phyloP scores from a whole-genome alignment of 768 basidiomycete species.

The Mycena leptocephala region DNA sequence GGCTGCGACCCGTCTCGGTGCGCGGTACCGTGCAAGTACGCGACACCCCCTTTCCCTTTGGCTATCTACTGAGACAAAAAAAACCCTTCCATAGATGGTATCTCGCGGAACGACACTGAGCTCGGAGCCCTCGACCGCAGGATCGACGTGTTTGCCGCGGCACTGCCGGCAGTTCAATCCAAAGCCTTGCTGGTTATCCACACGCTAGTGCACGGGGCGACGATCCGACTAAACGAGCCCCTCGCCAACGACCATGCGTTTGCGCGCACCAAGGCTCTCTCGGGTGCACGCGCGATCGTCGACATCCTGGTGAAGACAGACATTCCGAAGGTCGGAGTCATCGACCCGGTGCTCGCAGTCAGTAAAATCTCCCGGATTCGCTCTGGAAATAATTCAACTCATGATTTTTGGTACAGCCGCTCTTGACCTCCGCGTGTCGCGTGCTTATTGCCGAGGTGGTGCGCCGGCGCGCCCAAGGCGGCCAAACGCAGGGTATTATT shows the following conservation, averaged over 20 bases:
- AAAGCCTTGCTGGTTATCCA: slow-evolving; percentile 42
- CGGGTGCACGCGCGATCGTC: slow-evolving; percentile 24
- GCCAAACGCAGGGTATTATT: not conserved
- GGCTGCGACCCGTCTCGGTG: slow-evolving; percentile 24
- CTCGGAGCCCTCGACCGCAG: slow-evolving; percentile 41
- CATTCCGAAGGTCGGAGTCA: slow-evolving; percentile 14
- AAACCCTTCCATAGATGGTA: not conserved
- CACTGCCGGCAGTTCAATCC: slow-evolving; percentile 18
- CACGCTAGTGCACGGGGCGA: slow-evolving; percentile 43
- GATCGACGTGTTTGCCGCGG: slow-evolving; percentile 11
- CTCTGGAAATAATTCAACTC: not conserved
- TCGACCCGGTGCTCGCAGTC: slow-evolving; percentile 34
- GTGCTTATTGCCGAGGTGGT: slow-evolving; percentile 2
- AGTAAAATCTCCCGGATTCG: not conserved
- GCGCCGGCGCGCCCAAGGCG: not conserved
- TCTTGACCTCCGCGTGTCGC: slow-evolving; percentile 16
- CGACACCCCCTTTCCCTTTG: not conserved
- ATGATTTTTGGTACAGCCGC: not conserved
- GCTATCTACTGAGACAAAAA: not conserved
- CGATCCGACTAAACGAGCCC: slow-evolving; percentile 44
- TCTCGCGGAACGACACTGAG: slow-evolving; percentile 35
- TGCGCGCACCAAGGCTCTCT: slow-evolving; percentile 12
- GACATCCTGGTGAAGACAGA: slow-evolving; percentile 21
- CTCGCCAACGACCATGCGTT: slow-evolving; percentile 30
- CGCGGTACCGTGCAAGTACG: slow-evolving; percentile 7